Evolutionary conservation across 768 basidiomycete species (phyloP), one percentile per base, ranked within the genome.

Genomic region (Paxillus involutus): DNA sequence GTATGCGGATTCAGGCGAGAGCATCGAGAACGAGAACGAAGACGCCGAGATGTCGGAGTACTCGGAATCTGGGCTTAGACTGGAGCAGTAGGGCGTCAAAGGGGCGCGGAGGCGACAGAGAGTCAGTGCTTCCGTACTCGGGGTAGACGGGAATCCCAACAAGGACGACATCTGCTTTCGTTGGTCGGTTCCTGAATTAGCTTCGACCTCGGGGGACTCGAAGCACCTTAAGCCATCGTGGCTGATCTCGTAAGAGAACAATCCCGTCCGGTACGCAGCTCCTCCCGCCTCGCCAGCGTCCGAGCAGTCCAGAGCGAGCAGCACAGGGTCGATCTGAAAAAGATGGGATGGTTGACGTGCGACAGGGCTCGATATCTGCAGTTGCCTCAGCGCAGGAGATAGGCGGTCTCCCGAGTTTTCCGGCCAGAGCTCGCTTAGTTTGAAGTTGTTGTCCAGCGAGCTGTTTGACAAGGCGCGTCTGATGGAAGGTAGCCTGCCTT

Each of bases 281-380:
- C 26, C 32, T 12, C 39, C 29, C 42, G 12, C 39, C 10, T 30
- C 6, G 6, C 43, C 33, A 30, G 13, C 9, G 1, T 52, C 59
- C 0, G 58, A 45, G 17, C 69, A 56, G 37, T 42, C 24, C 26
- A 57, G 51, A 19, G 59, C 52, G 41, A 72, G 59, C 32, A 72
- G 14, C 12, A 44, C 30, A 29, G 68, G 71, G 17, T 70, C 71
- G 39, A 70, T 71, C 44, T 64, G 64, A 29, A 64, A 43, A 10
- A 49, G 44, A 13, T 49, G 24, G 11, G 47, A n/a, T 3, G 52
- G 11, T n/a, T 21, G 11, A 0, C 13, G 30, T 41, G 7, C 17
- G 21, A 58, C n/a, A 19, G 64, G 57, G 0, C 59, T 61, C 4
- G n/a, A 45, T 1, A 71, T 37, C 8, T 59, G 61, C 11, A 71